Evolutionary conservation across 805 yeast species (phyloP).

Genomic region (Metschnikowia matae): DNA sequence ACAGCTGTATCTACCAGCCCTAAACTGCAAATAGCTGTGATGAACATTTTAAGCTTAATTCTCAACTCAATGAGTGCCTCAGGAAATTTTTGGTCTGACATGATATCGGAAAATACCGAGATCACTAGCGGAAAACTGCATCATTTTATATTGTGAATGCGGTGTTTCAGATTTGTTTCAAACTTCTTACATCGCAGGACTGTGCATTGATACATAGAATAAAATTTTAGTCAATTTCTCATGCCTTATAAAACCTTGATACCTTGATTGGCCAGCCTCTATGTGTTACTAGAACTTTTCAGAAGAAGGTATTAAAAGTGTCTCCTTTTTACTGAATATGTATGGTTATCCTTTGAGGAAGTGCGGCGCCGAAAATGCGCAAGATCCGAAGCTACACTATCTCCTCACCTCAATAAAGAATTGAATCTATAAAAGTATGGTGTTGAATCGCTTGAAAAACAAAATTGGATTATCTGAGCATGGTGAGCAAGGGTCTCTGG

Average conservation of each 20-base stretch:
- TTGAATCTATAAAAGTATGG: neutral
- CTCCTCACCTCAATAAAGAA: neutral
- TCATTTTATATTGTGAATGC: neutral
- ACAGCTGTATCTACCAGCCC: neutral
- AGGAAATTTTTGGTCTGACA: neutral
- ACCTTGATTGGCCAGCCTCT: neutral
- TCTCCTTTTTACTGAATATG: neutral
- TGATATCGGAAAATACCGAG: neutral
- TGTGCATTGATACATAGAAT: neutral
- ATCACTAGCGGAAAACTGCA: neutral
- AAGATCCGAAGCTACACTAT: neutral
- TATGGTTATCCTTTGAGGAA: neutral
- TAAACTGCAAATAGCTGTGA: neutral
- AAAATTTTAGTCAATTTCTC: neutral
- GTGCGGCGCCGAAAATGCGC: neutral
- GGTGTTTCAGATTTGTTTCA: neutral
- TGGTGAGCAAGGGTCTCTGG: neutral
- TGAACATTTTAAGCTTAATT: neutral
- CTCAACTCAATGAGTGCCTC: neutral
- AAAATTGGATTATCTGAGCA: neutral
- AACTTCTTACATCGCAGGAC: neutral
- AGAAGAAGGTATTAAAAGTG: neutral
- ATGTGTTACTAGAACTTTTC: neutral
- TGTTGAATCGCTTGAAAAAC: conserved; percentile 8
- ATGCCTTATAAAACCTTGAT: neutral